Base-by-base conservation (phyloP, 441 rosid species). In the Eugenia klotzschiana region DNA sequence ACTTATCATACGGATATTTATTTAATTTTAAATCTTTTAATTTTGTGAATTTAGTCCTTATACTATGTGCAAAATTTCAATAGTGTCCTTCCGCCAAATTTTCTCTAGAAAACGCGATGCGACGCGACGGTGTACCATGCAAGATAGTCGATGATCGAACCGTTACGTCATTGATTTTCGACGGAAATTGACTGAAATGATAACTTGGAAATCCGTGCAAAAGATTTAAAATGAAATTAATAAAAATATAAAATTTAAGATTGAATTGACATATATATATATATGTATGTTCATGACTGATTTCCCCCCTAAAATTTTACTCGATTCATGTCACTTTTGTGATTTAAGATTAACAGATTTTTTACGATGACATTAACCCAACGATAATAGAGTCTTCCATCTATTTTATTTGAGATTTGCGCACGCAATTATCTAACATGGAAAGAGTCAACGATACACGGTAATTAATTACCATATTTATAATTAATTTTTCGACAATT, bases 261-360 rank as follows among this genome's bases (percentile, higher is more conserved):
- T 1, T 0, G 12, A 29, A 60, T 27, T 3, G 0, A 2, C 2
- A 3, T 29, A 0, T 0, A 0, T 2, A 3, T 1, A 15, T n/a
- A n/a, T n/a, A 27, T 60, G 4, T 37, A 29, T 14, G 2, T 64
- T 8, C 18, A 18, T 4, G 0, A 33, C 1, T 18, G 0, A 33
- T 8, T 18, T 64, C 2, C 10, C 3, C 3, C 1, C 3, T 18
- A 2, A 33, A 33, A 0, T 4, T 64, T 64, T 33, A 18, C 7
- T 18, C 0, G 14, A 8, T 33, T 18, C 7, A 18, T 4, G 25
- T 18, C 13, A 9, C 1, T 20, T 64, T 10, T 27, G 46, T 20
- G 23, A 18, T 33, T 18, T 64, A 18, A 10, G n/a, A 18, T 64
- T 10, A n/a, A 10, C 14, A 2, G 0, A 55, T 0, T 37, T 4